phyloP scores from a whole-genome alignment of 768 basidiomycete genomes.

The Amanita pseudoporphyria region DNA sequence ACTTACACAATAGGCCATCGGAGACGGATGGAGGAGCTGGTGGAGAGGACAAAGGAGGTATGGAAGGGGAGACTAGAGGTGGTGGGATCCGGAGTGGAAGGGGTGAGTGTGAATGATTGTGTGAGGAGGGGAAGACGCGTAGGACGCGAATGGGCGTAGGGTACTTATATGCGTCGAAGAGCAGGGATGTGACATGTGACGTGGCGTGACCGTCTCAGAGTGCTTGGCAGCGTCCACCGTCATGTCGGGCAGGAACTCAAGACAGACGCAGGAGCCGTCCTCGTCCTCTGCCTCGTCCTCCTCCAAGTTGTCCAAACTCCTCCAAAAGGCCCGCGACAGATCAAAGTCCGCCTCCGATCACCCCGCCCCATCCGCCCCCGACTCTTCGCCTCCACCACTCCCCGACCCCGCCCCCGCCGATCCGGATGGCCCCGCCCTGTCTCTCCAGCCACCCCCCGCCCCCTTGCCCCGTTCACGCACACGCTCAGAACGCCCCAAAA shows the following conservation, averaged over 20 bases:
- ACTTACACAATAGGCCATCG: conserved; percentile 66
- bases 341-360: background rate
- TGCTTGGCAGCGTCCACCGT: too few relatives aligned
- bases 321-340: background rate
- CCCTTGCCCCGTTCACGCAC: conserved; percentile 32
- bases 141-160: background rate
- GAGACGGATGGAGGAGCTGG: conserved; percentile 54
- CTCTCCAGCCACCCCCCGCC: background rate
- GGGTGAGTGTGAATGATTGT: conserved; percentile 84
- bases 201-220: too few relatives aligned
- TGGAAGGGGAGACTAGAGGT: conserved; percentile 49
- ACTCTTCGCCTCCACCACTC: too few relatives aligned
- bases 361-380: background rate
- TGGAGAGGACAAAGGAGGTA: conserved; percentile 26
- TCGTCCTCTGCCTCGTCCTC: too few relatives aligned
- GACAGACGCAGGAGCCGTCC: too few relatives aligned
- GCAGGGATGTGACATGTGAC: too few relatives aligned
- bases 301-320: background rate
- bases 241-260: too few relatives aligned
- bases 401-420: background rate
- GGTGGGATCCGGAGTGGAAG: conserved; percentile 78
- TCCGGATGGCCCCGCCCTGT: background rate
- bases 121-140: conserved; percentile 53
- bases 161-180: background rate
- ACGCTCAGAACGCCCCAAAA: conserved; percentile 47